A percentile compares a stretch with the other conserved stretches of the same genome.
Conservation (phyloP, 2,329 filamentous ascomycete species). For the Graphium sp. region DNA sequence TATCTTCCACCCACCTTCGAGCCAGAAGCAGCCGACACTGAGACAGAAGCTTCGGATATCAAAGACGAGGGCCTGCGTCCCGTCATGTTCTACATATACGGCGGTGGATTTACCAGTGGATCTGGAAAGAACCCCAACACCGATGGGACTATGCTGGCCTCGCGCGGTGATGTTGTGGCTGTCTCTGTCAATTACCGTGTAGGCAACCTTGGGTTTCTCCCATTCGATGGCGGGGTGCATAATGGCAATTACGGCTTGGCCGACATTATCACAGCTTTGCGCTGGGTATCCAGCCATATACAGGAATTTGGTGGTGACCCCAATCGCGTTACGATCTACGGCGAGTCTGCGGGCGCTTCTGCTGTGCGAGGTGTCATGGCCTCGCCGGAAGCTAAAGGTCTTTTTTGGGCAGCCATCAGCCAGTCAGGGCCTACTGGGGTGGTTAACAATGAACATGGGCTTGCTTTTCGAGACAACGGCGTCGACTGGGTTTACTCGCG, state of each 20-base stretch:
- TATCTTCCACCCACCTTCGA: slow-evolving; percentile 16
- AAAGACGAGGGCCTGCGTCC: slow-evolving; percentile 20
- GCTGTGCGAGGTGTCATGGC: slow-evolving; percentile 8
- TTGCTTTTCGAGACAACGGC: slow-evolving; percentile 9
- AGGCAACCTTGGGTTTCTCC: slow-evolving; percentile 42
- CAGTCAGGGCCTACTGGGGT: slow-evolving; percentile 12
- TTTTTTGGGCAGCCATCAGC: slow-evolving; percentile 14
- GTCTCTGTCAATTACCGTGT: slow-evolving; percentile 34
- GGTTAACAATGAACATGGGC: slow-evolving; percentile 6
- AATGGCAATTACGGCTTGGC: slow-evolving; percentile 16
- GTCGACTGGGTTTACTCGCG: slow-evolving; percentile 8
- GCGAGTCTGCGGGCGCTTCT: slow-evolving; percentile 28
- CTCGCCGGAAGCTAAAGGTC: slow-evolving; percentile 10
- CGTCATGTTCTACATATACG: slow-evolving; percentile 28
- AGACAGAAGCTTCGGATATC: no score
- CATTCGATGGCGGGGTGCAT: slow-evolving; percentile 32
- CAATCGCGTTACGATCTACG: slow-evolving; percentile 31
- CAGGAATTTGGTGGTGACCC: slow-evolving; percentile 28
- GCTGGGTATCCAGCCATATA: slow-evolving; percentile 34
- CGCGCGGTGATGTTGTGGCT: slow-evolving; percentile 27
- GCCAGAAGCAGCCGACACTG: no score
- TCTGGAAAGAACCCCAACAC: slow-evolving; percentile 23
- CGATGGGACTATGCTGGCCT: slow-evolving; percentile 25
- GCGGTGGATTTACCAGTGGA: slow-evolving; percentile 21
- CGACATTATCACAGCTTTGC: slow-evolving; percentile 15